Base-by-base conservation (phyloP, 257 asterid genomes). In the Solanum habrochaites region DNA sequence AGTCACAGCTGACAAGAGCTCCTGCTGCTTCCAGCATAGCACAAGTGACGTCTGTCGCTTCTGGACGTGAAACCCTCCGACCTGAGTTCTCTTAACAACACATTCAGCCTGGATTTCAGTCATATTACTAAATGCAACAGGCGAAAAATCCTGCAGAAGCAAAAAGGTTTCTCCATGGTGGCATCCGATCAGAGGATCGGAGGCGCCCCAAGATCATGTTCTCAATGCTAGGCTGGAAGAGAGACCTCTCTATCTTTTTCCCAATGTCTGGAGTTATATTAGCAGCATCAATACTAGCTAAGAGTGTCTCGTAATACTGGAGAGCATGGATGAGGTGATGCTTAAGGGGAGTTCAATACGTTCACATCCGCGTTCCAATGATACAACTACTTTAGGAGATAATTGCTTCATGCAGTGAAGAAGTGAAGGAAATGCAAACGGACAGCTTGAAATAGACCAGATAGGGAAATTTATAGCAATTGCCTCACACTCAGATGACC, bases 31-130 rank as follows among this genome's bases (percentile, higher is more conserved):
- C 96, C 94, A 93, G 85, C 86, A 88, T 32, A 93, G 88, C 88
- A 89, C 87, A 13, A 93, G 91, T 16, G 93, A 90, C 1, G 90
- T 89, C 84, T 91, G 93, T 35, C 89, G 87, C 88, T 86, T 92
- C 89, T 92, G 92, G 1, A 91, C 92, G 7, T 88, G 92, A 86
- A 92, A 93, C 27, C 96, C 96, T 60, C 90, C 72, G 3, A 89
- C 91, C 80, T 88, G 92, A 81, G 88, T 86, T 62, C 90, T 86
- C 88, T 88, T 91, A 83, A 89, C 64, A 47, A 92, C 71, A 37
- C 93, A 92, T 39, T 92, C 93, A 15, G 94, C 96, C 74, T 92
- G 96, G 15, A 93, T 86, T 87, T 92, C 94, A 7, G 92, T 86
- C 56, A 92, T 89, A 84, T 71, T 89, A 87, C 96, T 92, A 64